phyloP scores from a whole-genome alignment of 164 flowering plant genomes.

The Vitis rupestris region DNA sequence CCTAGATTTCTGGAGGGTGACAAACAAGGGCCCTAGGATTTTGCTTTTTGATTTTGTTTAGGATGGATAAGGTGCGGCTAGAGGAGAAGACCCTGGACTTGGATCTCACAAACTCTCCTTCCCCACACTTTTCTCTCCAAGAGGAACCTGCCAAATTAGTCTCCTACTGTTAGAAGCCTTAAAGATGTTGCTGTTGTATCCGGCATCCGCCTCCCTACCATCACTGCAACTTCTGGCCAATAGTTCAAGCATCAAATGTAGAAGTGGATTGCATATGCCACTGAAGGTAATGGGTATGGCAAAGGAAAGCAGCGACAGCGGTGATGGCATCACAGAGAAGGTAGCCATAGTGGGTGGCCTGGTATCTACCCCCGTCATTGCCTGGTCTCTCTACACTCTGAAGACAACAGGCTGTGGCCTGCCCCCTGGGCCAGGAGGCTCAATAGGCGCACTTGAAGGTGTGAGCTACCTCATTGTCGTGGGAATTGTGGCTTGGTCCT shows the following conservation, averaged over 20 bases:
- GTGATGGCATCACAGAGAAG: constrained; percentile 34
- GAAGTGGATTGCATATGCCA: not conserved
- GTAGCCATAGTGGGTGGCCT: constrained; percentile 72
- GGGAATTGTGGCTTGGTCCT: constrained; percentile 82
- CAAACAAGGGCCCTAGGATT: too few relatives aligned
- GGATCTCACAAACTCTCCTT: too few relatives aligned
- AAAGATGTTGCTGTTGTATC: constrained; percentile 29
- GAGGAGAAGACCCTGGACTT: too few relatives aligned
- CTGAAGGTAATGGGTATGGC: constrained; percentile 46
- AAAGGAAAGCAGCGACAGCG: constrained; percentile 37
- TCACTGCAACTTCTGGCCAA: not conserved
- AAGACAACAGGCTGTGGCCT: constrained; percentile 95
- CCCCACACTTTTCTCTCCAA: too few relatives aligned
- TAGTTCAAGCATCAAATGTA: not conserved
- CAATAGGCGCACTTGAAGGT: constrained; percentile 92
- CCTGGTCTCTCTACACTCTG: constrained; percentile 95
- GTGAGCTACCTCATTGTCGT: constrained; percentile 74
- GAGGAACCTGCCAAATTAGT: too few relatives aligned
- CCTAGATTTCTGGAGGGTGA: too few relatives aligned
- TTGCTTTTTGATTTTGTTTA: too few relatives aligned
- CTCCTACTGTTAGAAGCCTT: constrained; percentile 9
- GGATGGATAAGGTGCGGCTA: too few relatives aligned
- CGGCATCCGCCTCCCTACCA: constrained; percentile 11
- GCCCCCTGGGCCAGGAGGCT: constrained; percentile 96
- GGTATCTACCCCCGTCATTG: constrained; percentile 76